Evolutionary conservation across 805 yeast species (phyloP).

Genomic region (Lipomyces japonicus): DNA sequence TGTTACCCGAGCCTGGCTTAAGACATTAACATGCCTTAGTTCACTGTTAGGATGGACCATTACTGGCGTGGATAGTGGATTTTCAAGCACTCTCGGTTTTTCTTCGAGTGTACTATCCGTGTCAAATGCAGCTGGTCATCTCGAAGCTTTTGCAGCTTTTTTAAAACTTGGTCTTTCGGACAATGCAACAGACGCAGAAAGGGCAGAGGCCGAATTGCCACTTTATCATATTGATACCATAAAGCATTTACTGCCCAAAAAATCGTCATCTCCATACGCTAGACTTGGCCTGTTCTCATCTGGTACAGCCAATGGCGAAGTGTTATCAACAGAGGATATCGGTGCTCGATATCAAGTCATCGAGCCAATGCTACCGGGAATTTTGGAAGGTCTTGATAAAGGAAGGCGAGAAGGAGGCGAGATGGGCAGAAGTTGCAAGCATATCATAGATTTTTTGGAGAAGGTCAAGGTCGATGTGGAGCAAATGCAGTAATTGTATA

Average conservation of each 20-base stretch:
- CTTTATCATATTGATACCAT: constrained; percentile 48
- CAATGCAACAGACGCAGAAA: constrained; percentile 16
- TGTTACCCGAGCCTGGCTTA: constrained; percentile 62
- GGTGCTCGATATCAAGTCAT: constrained; percentile 53
- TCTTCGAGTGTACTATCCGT: constrained; percentile 36
- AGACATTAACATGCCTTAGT: constrained; percentile 63
- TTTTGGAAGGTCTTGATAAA: constrained; percentile 49
- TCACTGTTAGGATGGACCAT: constrained; percentile 67
- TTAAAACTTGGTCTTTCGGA: constrained; percentile 43
- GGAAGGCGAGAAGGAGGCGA: constrained; percentile 70
- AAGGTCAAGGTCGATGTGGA: background rate
- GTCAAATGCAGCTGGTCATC: constrained; percentile 33
- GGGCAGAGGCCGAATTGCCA: constrained; percentile 26
- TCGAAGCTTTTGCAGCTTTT: constrained; percentile 44
- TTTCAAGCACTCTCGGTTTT: constrained; percentile 8
- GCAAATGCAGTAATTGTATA: background rate
- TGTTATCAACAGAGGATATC: constrained; percentile 60
- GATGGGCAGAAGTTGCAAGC: constrained; percentile 45
- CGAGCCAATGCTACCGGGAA: constrained; percentile 48
- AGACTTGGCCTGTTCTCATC: constrained; percentile 57
- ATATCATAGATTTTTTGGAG: constrained; percentile 16
- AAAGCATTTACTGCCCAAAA: constrained; percentile 50
- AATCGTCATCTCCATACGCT: constrained; percentile 59
- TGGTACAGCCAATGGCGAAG: constrained; percentile 33
- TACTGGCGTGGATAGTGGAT: background rate